Evolutionary conservation across 2,329 filamentous ascomycete species (phyloP).

Genomic region (Diaporthe ampelina): DNA sequence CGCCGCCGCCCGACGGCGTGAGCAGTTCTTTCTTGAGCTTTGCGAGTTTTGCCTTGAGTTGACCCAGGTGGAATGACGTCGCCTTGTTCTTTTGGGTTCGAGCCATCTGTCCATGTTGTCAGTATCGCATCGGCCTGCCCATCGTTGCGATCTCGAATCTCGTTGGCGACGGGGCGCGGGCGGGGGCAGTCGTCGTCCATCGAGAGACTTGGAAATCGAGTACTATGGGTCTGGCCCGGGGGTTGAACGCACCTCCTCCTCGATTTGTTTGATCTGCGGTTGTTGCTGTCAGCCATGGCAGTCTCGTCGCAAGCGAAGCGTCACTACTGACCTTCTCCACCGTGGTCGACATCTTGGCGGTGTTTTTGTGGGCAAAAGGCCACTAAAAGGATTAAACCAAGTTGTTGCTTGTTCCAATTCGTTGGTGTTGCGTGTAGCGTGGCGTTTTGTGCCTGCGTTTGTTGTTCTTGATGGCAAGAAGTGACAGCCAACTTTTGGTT

Average conservation of each 20-base stretch:
- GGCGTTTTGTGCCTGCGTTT: neutral
- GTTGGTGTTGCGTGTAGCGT: neutral
- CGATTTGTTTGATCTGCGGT: conserved; percentile 90
- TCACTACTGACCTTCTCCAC: conserved; percentile 85
- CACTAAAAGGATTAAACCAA: neutral
- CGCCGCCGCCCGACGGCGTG: conserved; percentile 85
- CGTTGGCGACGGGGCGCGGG: neutral
- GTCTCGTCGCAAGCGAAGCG: conserved; percentile 22
- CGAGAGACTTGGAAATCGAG: neutral
- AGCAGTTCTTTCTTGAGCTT: conserved; percentile 97
- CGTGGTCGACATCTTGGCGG: conserved; percentile 88
- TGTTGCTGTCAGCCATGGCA: conserved; percentile 49
- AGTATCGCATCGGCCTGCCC: conserved; percentile 7
- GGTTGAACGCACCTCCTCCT: conserved; percentile 81
- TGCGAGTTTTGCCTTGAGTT: conserved; percentile 97
- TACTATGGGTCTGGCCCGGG: conserved; percentile 29
- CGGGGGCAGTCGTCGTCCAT: neutral
- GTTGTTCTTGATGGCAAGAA: conserved; percentile 13
- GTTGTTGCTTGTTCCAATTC: neutral
- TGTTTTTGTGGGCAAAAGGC: conserved; percentile 35
- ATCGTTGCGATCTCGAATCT: neutral
- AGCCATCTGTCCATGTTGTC: conserved; percentile 75
- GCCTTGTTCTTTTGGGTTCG: conserved; percentile 87
- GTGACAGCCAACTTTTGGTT: conserved; percentile 17
- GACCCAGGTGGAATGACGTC: conserved; percentile 92